Evolutionary conservation across 768 basidiomycete genomes (phyloP).

Genomic region (Rossbeevera mucosa): DNA sequence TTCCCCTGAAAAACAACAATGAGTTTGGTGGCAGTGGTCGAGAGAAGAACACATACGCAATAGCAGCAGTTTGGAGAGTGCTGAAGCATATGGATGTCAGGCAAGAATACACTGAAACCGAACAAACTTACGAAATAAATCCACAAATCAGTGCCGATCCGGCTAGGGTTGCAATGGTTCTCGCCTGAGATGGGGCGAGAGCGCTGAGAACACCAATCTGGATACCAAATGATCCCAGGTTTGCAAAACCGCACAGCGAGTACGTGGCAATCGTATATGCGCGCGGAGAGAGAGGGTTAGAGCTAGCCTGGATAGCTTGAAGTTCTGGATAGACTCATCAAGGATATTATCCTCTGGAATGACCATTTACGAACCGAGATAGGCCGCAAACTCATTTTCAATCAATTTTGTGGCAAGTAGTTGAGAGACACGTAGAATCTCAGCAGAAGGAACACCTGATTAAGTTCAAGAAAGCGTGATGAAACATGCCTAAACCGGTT

Average conservation of each 20-base stretch:
- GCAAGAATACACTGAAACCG: not conserved
- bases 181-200: slow-evolving; percentile 64
- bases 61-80: slow-evolving; percentile 55
- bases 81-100: slow-evolving; percentile 13
- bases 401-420: slow-evolving; percentile 84
- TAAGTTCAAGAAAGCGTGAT: not conserved
- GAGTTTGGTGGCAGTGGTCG: not conserved
- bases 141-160: slow-evolving; percentile 67
- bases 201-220: slow-evolving; percentile 74
- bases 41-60: slow-evolving; percentile 42
- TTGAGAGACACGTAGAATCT: slow-evolving; percentile 76
- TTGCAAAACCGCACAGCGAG: slow-evolving; percentile 88
- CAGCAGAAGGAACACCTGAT: slow-evolving; percentile 65
- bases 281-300: slow-evolving; percentile 59
- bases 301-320: slow-evolving; percentile 42
- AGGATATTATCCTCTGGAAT: not conserved
- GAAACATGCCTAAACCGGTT: not conserved
- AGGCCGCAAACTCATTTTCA: slow-evolving; percentile 84
- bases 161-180: slow-evolving; percentile 66
- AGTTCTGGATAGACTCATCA: slow-evolving; percentile 27
- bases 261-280: slow-evolving; percentile 83
- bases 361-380: slow-evolving; percentile 35
- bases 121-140: slow-evolving; percentile 45
- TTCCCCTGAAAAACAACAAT: slow-evolving; percentile 36
- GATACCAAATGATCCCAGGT: slow-evolving; percentile 81